phyloP scores from a whole-genome alignment of 768 basidiomycete genomes.

The Ephemerocybe angulata region DNA sequence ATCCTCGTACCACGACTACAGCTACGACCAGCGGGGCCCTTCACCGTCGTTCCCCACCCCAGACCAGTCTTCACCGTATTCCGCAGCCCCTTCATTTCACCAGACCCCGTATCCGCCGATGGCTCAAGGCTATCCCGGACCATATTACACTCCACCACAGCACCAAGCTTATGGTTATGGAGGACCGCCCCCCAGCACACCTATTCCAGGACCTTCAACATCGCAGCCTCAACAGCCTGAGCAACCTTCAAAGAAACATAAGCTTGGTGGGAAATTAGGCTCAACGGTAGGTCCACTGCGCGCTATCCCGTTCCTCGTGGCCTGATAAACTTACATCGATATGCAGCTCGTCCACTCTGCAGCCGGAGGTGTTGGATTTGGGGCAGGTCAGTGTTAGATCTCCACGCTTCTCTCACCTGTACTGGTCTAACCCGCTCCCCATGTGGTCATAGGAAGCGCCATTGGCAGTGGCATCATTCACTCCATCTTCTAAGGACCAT shows the following conservation, averaged over 20 bases:
- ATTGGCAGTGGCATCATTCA: conserved; percentile 43
- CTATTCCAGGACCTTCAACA: conserved; percentile 1
- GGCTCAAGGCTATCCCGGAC: conserved; percentile 12
- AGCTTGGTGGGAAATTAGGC: conserved; percentile 45
- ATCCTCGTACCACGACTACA: no score
- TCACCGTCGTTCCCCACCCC: conserved; percentile 12
- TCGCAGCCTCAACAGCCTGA: neutral
- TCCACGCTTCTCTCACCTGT: conserved; percentile 28
- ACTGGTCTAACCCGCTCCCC: neutral
- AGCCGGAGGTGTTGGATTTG: conserved; percentile 69
- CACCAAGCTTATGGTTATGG: conserved; percentile 11
- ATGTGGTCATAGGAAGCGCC: conserved; percentile 39
- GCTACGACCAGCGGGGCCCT: no score
- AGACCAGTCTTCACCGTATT: neutral
- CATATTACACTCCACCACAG: conserved; percentile 22
- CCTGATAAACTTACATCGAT: conserved; percentile 2
- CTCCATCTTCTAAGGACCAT: conserved; percentile 38
- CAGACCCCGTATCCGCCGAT: conserved; percentile 10
- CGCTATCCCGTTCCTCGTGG: neutral
- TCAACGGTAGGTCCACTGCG: conserved; percentile 40
- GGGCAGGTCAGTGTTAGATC: conserved; percentile 49
- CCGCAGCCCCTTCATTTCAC: neutral
- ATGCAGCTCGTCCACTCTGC: conserved; percentile 49
- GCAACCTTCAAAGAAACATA: conserved; percentile 45
- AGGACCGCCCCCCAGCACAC: conserved; percentile 13